Base-by-base conservation (phyloP, 2,329 filamentous ascomycete species). In the Setomelanomma holmii region DNA sequence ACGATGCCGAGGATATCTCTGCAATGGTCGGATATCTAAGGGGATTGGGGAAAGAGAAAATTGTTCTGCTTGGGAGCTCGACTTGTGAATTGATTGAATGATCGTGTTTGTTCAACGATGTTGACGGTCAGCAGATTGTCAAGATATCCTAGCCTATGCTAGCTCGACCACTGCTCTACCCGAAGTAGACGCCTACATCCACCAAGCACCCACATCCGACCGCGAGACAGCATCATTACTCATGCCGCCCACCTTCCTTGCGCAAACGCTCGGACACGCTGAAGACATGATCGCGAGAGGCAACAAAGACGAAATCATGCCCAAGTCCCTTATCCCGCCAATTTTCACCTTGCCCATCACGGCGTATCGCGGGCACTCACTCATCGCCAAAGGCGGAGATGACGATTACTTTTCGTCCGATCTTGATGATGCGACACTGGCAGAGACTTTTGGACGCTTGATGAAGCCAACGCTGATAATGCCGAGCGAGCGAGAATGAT, bases 381-480 rank as follows among this genome's bases (percentile, higher is more conserved):
- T 63, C 11, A 39, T 57, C 7, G 43, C 50, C 2, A 36, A 51
- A 4, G 51, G 56, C 1, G 55, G 61, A n/a, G 60, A 61, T 16
- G 61, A 63, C 20, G 58, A 61, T 43, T 61, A 56, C 39, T 64
- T 64, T 42, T 59, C 58, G 12, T 54, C 52, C 6, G 60, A 64
- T 24, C 27, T 49, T n/a, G 35, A 45, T 14, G 49, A 51, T 12
- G 27, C 17, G 16, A 45, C n/a, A 3, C 24, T 60, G 6, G 23
- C 16, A 0, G 11, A 11, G 6, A 49, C 35, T 12, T 58, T 58
- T 23, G 42, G 55, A 11, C 52, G 34, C 21, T 23, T 65, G 7
- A 44, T 48, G 3, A 57, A 36, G 17, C 47, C 58, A 6, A 58
- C 40, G 3, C 33, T 61, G 19, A 50, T 63, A 1, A 12, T 58